Percentiles rank a stretch among this genome's conserved stretches.
phyloP scores from a whole-genome alignment of 1,284 basidiomycete genomes.

The Microbotryum saponariae region DNA sequence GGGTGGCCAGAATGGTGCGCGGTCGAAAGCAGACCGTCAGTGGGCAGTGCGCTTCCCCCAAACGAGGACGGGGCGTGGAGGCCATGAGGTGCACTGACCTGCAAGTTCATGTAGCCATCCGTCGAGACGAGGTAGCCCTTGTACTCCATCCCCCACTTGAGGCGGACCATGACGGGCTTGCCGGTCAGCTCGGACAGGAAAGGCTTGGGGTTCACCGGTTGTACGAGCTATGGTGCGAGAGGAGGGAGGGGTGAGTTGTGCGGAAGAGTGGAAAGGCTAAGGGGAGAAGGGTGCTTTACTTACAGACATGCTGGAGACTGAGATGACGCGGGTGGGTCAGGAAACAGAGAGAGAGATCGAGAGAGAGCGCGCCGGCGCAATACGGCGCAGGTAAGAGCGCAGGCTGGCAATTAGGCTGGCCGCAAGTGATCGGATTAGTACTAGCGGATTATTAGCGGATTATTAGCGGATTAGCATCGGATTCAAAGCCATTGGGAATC shows the following conservation, averaged over 20 bases:
- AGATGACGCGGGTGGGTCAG: background rate
- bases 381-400: too few species aligned
- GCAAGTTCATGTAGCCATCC: constrained; percentile 99
- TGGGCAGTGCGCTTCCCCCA: background rate
- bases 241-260: too few species aligned
- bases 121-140: constrained; percentile 98
- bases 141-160: constrained; percentile 99
- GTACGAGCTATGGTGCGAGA: constrained; percentile 44
- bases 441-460: too few species aligned
- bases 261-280: too few species aligned
- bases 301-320: background rate
- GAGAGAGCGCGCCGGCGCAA: too few species aligned
- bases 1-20: background rate
- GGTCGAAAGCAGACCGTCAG: background rate
- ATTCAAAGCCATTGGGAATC: too few species aligned
- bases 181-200: constrained; percentile 98
- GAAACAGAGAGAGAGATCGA: too few species aligned
- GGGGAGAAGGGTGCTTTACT: background rate
- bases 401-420: too few species aligned
- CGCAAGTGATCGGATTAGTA: too few species aligned
- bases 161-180: constrained; percentile 81
- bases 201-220: constrained; percentile 96
- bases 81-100: constrained; percentile 49
- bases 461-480: too few species aligned
- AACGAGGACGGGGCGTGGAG: background rate